Evolutionary conservation across 2,329 filamentous ascomycete genomes (phyloP).

Genomic region (Claviceps arundinis): DNA sequence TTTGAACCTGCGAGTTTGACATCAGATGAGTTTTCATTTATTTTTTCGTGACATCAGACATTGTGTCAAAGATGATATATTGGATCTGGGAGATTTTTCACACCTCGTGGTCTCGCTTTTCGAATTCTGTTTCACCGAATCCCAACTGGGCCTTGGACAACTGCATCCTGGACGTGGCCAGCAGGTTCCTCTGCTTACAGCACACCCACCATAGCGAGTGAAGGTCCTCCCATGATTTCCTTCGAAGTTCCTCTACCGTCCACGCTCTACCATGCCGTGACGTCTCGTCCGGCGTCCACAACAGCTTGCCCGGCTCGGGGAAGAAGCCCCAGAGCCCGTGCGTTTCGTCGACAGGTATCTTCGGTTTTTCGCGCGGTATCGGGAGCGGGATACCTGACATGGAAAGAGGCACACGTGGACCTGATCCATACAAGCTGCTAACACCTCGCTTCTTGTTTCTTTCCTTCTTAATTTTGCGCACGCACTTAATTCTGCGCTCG

Average conservation of each 20-base stretch:
- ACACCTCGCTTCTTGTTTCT: slow-evolving; percentile 70
- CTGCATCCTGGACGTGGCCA: slow-evolving; percentile 66
- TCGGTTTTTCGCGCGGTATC: slow-evolving; percentile 45
- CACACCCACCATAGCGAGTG: slow-evolving; percentile 93
- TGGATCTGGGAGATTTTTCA: slow-evolving; percentile 17
- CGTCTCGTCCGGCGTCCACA: slow-evolving; percentile 61
- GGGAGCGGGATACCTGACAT: slow-evolving; percentile 62
- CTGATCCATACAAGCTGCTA: slow-evolving; percentile 66
- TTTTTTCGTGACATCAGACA: too few species aligned
- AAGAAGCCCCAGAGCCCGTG: slow-evolving; percentile 96
- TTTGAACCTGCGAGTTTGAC: slow-evolving; percentile 45
- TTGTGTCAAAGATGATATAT: neutral
- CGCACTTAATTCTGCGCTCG: slow-evolving; percentile 25
- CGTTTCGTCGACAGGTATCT: slow-evolving; percentile 48
- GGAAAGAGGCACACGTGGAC: slow-evolving; percentile 59
- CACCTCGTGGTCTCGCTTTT: slow-evolving; percentile 53
- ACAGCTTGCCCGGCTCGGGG: slow-evolving; percentile 50
- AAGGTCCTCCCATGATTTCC: slow-evolving; percentile 88
- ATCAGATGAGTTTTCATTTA: too few species aligned
- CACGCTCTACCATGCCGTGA: slow-evolving; percentile 66
- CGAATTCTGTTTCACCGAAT: slow-evolving; percentile 59
- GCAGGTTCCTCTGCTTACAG: slow-evolving; percentile 76
- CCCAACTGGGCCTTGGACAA: slow-evolving; percentile 52
- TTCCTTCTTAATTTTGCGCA: slow-evolving; percentile 36
- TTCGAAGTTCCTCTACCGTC: slow-evolving; percentile 71